These are phyloP conservation scores for Termitomyces sp. DNA, from an alignment of 1,284 basidiomycete species.

Conservation along the genomic window DNA sequence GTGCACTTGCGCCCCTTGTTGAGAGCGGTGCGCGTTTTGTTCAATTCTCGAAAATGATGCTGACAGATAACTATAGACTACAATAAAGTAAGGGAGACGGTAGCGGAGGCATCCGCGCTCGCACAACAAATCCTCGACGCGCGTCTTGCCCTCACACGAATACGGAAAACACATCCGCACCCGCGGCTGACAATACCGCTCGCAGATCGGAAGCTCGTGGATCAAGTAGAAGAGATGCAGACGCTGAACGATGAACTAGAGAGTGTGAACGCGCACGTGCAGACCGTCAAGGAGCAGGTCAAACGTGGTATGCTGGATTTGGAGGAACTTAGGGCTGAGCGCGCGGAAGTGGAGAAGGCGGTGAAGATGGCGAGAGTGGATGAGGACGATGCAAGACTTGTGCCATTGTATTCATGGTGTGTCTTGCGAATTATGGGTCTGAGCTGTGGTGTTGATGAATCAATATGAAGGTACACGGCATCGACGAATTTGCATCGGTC, in stretches of 20 bases:
- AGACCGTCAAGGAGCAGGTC: conserved; percentile 51
- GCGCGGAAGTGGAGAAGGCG: conserved; percentile 65
- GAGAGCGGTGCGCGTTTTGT: conserved; percentile 50
- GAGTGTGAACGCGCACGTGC: conserved; percentile 49
- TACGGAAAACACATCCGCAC: conserved; percentile 72
- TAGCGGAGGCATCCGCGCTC: conserved; percentile 52
- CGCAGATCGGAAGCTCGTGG: conserved; percentile 66
- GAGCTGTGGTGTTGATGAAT: neutral
- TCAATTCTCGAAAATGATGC: neutral
- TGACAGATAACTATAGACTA: conserved; percentile 43
- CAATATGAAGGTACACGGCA: conserved; percentile 56
- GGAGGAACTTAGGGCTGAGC: conserved; percentile 57
- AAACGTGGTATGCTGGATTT: conserved; percentile 55
- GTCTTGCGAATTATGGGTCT: conserved; percentile 16
- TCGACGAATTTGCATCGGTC: conserved; percentile 60
- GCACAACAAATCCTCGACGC: conserved; percentile 77
- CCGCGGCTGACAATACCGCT: conserved; percentile 70
- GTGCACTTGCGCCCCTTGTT: conserved; percentile 56
- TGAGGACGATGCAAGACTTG: conserved; percentile 58
- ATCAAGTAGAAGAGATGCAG: conserved; percentile 72
- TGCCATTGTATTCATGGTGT: conserved; percentile 67
- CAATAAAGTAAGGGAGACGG: conserved; percentile 44
- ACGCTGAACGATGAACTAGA: conserved; percentile 62
- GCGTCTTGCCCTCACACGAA: conserved; percentile 68
- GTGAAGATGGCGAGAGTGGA: conserved; percentile 57